Evolutionary conservation across 202 grass and related monocot genomes (phyloP), one percentile per base, ranked within the genome.

Genomic region (Panicum hallii): DNA sequence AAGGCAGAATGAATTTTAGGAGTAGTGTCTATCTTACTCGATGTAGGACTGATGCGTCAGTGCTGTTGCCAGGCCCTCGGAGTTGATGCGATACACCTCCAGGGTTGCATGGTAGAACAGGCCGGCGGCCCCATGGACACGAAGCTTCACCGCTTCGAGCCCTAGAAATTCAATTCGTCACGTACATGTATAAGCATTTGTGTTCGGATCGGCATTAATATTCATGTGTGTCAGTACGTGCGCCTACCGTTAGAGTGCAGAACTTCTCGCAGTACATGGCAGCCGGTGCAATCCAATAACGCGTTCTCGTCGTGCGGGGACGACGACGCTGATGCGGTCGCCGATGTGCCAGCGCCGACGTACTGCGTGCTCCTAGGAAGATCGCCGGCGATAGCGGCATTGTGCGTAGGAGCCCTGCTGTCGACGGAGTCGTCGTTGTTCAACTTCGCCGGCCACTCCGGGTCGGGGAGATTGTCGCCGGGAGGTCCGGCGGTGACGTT

Each of bases 191-290:
- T 22, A 20, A 40, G 19, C 63, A 66, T 53, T 0, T 1, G 16
- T 67, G 5, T 12, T 53, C 14, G 7, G 7, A 70, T 46, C 40
- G 30, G n/a, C 46, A 53, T 52, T 6, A 26, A 34, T 61, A 3
- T 17, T 7, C 16, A 1, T 13, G 16, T 14, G 6, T 1, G 0
- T 4, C 47, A 14, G 32, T 17, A 8, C 1, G 14, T 36, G 23
- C 49, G 22, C 62, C 7, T 86, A 90, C 88, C 89, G 20, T 90
- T 84, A 6, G 68, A 75, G 6, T 90, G 89, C 52, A 80, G 2
- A 11, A 90, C 62, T 87, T 90, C 80, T 55, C 84, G 78, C 9
- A 90, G 80, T 15, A 90, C 5, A 38, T 90, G 84, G 76, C 84
- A 90, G 7, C 62, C 79, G 2, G 68, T 74, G 80, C 84, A 83